Percentiles rank a stretch among this genome's conserved stretches.
Evolutionary conservation across 371 early-diverging fungal genomes (phyloP).

Genomic region (Rhizoclosmatium hyalinum): DNA sequence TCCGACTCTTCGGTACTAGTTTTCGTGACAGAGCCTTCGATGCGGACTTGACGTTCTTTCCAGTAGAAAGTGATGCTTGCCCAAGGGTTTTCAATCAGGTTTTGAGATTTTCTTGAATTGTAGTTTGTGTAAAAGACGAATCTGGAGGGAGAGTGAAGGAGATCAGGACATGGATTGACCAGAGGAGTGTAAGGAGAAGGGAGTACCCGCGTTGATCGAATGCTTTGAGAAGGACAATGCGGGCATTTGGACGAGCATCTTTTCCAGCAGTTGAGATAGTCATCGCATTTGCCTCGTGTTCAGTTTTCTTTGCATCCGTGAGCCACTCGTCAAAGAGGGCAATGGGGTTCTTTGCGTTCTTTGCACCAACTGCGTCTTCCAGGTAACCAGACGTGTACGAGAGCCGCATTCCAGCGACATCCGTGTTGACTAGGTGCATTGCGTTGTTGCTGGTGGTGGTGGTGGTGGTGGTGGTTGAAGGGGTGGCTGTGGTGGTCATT

Average conservation of each 20-base stretch:
- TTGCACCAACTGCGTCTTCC: constrained; percentile 15
- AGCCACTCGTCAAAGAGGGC: constrained; percentile 53
- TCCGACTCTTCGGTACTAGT: constrained; percentile 43
- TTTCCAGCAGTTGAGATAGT: constrained; percentile 40
- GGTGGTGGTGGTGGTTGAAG: no score
- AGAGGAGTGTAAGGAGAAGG: not conserved
- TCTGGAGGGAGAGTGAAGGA: constrained; percentile 1
- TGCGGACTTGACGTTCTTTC: constrained; percentile 48
- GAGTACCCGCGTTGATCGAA: constrained; percentile 42
- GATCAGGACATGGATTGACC: not conserved
- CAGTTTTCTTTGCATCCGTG: constrained; percentile 33
- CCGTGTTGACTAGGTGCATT: not conserved
- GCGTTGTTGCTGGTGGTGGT: not conserved
- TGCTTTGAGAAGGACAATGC: constrained; percentile 60
- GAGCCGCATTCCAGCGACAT: constrained; percentile 47
- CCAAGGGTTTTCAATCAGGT: constrained; percentile 48
- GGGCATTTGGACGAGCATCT: constrained; percentile 33
- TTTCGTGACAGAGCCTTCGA: constrained; percentile 49
- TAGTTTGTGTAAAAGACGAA: constrained; percentile 63
- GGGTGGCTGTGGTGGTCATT: no score
- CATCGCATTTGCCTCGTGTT: constrained; percentile 55
- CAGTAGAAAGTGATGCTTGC: constrained; percentile 51
- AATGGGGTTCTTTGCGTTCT: constrained; percentile 28
- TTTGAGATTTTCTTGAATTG: constrained; percentile 50
- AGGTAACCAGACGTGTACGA: constrained; percentile 39